Conservation (phyloP, 495 filamentous ascomycete species). For the Aspergillus hancockii region DNA sequence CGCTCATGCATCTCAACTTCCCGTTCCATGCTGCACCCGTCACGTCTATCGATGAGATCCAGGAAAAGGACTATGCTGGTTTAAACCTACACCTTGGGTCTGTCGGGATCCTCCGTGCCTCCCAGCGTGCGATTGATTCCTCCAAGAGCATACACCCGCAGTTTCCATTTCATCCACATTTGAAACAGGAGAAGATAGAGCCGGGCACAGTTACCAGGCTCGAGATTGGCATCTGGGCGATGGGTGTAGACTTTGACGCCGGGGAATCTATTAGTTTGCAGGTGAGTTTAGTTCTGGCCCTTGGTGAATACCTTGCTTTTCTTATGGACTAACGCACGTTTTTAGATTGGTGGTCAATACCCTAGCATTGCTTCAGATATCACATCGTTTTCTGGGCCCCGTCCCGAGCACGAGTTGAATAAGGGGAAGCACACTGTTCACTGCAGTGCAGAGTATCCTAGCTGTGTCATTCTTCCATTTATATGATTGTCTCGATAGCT, state of each 20-base stretch:
- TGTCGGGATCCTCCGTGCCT: conserved; percentile 36
- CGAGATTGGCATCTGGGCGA: conserved; percentile 36
- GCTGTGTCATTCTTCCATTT: conserved; percentile 38
- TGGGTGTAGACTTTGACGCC: conserved; percentile 34
- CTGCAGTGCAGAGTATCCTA: conserved; percentile 34
- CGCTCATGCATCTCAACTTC: conserved; percentile 36
- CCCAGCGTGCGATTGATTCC: conserved; percentile 31
- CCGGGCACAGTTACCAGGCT: conserved; percentile 34
- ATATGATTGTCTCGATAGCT: too few relatives aligned
- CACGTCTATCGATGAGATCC: conserved; percentile 36
- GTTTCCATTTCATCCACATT: conserved; percentile 38
- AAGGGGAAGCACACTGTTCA: conserved; percentile 34
- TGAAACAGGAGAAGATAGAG: conserved; percentile 33
- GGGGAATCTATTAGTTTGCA: conserved; percentile 30
- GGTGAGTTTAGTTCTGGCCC: conserved; percentile 14
- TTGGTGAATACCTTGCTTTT: not conserved
- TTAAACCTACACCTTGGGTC: conserved; percentile 32
- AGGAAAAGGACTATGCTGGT: conserved; percentile 24
- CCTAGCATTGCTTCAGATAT: conserved; percentile 34
- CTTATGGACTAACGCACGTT: not conserved
- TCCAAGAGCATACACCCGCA: conserved; percentile 27
- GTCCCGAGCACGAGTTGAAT: conserved; percentile 38
- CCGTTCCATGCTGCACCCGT: conserved; percentile 28
- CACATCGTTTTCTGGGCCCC: conserved; percentile 30
- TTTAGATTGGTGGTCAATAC: conserved; percentile 36